Base-by-base conservation (phyloP, 139 green algal genomes). In the Micromonas commoda region DNA sequence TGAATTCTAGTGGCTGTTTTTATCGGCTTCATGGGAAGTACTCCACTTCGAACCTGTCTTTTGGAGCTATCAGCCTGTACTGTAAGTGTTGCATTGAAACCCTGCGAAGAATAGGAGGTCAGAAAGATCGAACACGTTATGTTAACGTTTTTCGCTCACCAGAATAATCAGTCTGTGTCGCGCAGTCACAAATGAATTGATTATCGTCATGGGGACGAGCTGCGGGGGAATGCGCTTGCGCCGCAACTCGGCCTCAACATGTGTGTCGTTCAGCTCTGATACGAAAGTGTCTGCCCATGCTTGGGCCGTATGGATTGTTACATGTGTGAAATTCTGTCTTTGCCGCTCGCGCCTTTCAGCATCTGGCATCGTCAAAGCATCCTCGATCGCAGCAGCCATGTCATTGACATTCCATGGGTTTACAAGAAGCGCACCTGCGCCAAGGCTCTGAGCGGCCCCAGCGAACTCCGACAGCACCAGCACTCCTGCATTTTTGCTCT, bases 321-420 rank as follows among this genome's bases (percentile, higher is more conserved):
- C 92, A 81, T 99, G 95, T 84, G 92, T 89, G 86, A 96, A 97
- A 87, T 98, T 99, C 75, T 96, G 87, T 1, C 89, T 75, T 79
- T 99, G 94, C 35, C 94, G 85, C 85, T 98, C 92, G 1, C 88
- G 76, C 35, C 94, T 83, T 83, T 99, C 95, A 64, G 84, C 85
- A 71, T 89, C 86, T 3, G 71, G 71, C 84, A 88, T 87, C 1
- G 67, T 83, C 61, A 88, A 63, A 0, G 84, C 84, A 38, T 88
- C 81, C 28, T 93, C 87, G 39, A 99, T 97, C 63, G 91, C 89
- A 76, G 76, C 68, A 20, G 89, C 86, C 82, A 98, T 87, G 81
- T 99, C 95, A 64, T 86, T 94, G 64, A 98, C 90, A 84, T 99
- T 98, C 93, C 93, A 98, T 19, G 95, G 95, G 87, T 99, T 99